Base-by-base conservation (phyloP, 225 moss, liverwort and hornwort species). In the Asterella californica region DNA sequence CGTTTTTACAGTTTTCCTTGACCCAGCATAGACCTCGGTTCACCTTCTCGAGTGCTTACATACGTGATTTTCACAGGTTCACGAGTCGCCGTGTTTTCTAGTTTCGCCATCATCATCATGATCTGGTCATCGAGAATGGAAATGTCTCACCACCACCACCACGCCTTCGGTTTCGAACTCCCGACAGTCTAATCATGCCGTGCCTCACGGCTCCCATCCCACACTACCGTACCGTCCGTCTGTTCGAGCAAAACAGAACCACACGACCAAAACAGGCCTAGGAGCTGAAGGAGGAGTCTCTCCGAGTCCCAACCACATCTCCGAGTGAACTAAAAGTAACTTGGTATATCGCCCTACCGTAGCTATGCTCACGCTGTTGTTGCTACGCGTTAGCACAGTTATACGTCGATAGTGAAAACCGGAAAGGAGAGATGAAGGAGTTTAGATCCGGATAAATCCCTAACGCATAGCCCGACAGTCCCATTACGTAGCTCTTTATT, bases 11-110 rank as follows among this genome's bases (percentile, higher is more conserved):
- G 30, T 36, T 36, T 67, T 67, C 1, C 67, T 67, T 67, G 67
- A 67, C 67, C 67, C 34, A 33, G 33, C 67, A 67, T 67, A 67
- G 33, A 67, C 32, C 65, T 33, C 65, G 65, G 29, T 65, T 65
- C 65, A 30, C 33, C 65, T 0, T 65, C 30, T n/a, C n/a, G 64
- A 64, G 64, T 64, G 64, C 67, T 10, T 6, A 6, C 12, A 6
- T 11, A 5, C 2, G 19, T 5, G 67, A 32, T 14, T 36, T 67
- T 67, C 36, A 67, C 67, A 19, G 12, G 36, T 15, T 67, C 27
- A 64, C 64, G 18, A 36, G 67, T 32, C 67, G 32, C 33, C 67
- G 34, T 36, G 67, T 67, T 33, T 65, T 61, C 61, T 27, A 27
- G 61, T 61, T 61, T 10, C 32, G 67, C 67, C 67, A 36, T 33